phyloP scores from a whole-genome alignment of 208 protist genomes.

The Naegleria fowleri region DNA sequence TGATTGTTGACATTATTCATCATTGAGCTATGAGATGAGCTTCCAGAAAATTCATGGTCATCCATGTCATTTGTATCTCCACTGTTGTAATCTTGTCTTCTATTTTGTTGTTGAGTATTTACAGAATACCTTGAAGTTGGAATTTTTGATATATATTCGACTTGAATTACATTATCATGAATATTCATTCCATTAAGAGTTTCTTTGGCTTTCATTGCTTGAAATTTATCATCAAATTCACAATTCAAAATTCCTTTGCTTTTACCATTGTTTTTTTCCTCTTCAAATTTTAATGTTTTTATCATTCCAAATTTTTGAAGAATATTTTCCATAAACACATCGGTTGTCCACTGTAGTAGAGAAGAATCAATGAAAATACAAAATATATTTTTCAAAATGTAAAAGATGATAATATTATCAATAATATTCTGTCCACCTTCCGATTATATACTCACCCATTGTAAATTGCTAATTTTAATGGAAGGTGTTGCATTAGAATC shows the following conservation, averaged over 20 bases:
- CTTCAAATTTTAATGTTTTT: neutral
- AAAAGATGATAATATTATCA: too few species aligned
- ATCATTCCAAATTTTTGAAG: neutral
- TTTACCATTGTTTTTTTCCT: neutral
- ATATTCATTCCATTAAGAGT: neutral
- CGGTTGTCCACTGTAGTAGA: neutral
- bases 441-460: neutral
- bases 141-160: neutral
- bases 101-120: too few species aligned
- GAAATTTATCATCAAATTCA: neutral
- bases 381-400: too few species aligned
- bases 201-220: neutral
- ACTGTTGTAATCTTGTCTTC: too few species aligned
- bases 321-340: neutral
- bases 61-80: neutral
- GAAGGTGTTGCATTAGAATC: neutral
- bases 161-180: neutral
- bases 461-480: neutral
- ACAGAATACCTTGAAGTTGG: too few species aligned
- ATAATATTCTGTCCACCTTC: too few species aligned
- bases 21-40: too few species aligned
- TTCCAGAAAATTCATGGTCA: neutral
- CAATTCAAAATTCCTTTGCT: neutral
- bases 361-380: too few species aligned
- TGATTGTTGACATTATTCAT: too few species aligned